phyloP scores from a whole-genome alignment of 768 basidiomycete species.

The Daedaleopsis nitida region DNA sequence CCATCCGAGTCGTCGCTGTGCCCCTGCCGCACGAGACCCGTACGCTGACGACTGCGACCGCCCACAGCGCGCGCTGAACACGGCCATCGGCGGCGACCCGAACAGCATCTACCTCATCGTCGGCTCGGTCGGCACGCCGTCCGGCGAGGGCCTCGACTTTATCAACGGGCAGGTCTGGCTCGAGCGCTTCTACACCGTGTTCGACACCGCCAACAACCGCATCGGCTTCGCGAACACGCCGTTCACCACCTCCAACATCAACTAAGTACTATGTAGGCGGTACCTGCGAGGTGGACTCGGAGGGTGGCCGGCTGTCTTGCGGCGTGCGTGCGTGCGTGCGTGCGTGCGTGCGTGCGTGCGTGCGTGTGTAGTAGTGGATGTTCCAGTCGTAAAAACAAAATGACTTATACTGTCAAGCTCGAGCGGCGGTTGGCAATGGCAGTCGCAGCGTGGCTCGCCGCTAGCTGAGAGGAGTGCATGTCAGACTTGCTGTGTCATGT shows the following conservation, averaged over 20 bases:
- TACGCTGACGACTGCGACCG: neutral
- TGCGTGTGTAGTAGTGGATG: too few relatives aligned
- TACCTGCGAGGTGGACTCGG: too few relatives aligned
- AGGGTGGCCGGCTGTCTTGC: too few relatives aligned
- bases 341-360: too few relatives aligned
- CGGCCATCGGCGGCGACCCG: constrained; percentile 41
- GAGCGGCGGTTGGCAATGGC: too few relatives aligned
- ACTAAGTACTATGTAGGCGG: constrained; percentile 25
- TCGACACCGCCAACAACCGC: constrained; percentile 56
- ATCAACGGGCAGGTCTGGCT: constrained; percentile 57
- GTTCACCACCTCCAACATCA: constrained; percentile 48
- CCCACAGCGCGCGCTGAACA: constrained; percentile 39
- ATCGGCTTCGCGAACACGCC: constrained; percentile 57
- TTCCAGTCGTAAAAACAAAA: too few relatives aligned
- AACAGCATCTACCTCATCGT: constrained; percentile 42
- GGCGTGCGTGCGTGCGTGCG: too few relatives aligned
- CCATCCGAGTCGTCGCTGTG: too few relatives aligned
- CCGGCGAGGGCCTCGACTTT: constrained; percentile 54
- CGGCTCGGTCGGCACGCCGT: constrained; percentile 38
- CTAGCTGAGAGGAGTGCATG: too few relatives aligned
- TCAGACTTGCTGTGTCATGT: too few relatives aligned
- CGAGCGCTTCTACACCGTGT: constrained; percentile 68
- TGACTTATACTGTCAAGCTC: too few relatives aligned
- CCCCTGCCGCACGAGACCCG: neutral
- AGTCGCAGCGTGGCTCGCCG: too few relatives aligned